phyloP scores from a whole-genome alignment of 2,329 filamentous ascomycete species.

The Exserohilum rostratum region DNA sequence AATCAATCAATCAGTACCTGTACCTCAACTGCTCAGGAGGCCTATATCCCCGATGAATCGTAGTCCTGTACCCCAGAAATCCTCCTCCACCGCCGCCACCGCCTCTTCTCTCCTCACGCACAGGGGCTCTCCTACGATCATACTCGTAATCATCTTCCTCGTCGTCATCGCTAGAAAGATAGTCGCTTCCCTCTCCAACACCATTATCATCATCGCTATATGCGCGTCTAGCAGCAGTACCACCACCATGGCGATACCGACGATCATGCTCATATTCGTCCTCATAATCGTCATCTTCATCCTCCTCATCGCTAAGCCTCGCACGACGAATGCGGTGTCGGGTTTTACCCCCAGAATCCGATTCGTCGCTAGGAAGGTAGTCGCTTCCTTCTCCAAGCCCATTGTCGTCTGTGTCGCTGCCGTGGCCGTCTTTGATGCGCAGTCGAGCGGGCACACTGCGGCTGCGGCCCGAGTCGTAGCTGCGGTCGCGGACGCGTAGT shows the following conservation, averaged over 20 bases:
- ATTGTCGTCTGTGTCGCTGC: not conserved
- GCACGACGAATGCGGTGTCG: too few species aligned
- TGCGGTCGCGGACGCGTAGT: too few species aligned
- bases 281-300: not conserved
- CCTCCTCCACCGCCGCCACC: too few species aligned
- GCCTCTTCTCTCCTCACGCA: too few species aligned
- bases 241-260: not conserved
- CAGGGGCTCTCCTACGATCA: too few species aligned
- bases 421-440: too few species aligned
- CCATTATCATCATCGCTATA: not conserved
- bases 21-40: too few species aligned
- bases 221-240: not conserved
- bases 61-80: too few species aligned
- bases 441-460: not conserved
- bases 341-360: not conserved
- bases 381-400: not conserved
- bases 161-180: not conserved
- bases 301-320: not conserved
- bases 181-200: not conserved
- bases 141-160: too few species aligned
- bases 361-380: conserved; percentile 1
- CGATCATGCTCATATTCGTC: conserved; percentile 1
- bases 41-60: too few species aligned
- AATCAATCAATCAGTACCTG: too few species aligned
- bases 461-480: not conserved